Conservation (phyloP, 1,284 basidiomycete species). For the Termitomyces sp. region DNA sequence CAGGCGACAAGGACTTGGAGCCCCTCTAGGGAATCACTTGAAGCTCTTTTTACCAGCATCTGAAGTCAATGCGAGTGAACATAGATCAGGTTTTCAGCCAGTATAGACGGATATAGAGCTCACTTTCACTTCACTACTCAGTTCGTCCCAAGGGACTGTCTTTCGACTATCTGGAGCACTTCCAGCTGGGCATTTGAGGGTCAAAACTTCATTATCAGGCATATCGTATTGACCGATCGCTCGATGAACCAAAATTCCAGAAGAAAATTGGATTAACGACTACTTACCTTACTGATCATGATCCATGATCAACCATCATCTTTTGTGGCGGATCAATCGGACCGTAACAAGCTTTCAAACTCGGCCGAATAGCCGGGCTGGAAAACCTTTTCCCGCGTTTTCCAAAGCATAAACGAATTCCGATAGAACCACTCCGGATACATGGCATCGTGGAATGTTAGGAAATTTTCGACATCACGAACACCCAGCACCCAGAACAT, state of each 20-base stretch:
- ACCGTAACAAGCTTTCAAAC: too few species aligned
- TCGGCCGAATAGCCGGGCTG: background rate
- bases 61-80: background rate
- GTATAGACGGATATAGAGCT: background rate
- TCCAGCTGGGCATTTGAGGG: background rate
- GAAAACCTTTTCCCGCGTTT: too few species aligned
- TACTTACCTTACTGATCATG: background rate
- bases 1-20: constrained; percentile 4
- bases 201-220: background rate
- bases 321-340: too few species aligned
- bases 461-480: too few species aligned
- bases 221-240: background rate
- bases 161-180: constrained; percentile 3
- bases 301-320: background rate
- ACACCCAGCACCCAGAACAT: too few species aligned
- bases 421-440: constrained; percentile 34
- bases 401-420: too few species aligned
- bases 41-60: background rate
- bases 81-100: background rate
- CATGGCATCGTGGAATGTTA: constrained; percentile 84
- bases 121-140: constrained; percentile 1
- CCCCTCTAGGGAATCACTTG: background rate
- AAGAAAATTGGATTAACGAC: background rate
- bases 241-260: background rate
- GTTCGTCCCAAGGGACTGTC: constrained; percentile 3